phyloP scores from a whole-genome alignment of 345 rosid genomes.

The Trapa bicornis region DNA sequence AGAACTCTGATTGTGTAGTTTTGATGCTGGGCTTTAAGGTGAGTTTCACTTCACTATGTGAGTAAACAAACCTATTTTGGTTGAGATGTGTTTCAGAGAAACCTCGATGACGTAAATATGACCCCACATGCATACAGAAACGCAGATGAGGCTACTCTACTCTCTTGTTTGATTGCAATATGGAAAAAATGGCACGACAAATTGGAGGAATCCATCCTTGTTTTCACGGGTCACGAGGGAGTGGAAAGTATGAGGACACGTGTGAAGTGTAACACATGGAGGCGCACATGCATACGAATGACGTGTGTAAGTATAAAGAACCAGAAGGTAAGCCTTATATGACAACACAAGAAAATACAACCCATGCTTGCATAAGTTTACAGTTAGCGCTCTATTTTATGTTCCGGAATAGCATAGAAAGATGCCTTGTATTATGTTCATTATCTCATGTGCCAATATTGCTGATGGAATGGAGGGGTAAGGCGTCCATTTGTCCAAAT shows the following conservation, averaged over 20 bases:
- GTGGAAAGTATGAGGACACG: background rate
- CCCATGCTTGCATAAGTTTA: background rate
- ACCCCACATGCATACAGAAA: background rate
- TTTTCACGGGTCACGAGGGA: slow-evolving; percentile 6
- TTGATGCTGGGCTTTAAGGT: background rate
- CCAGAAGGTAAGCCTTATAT: slow-evolving; percentile 3
- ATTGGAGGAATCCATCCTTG: background rate
- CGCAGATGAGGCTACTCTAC: slow-evolving; percentile 2
- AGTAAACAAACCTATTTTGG: background rate
- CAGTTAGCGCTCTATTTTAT: slow-evolving; percentile 1
- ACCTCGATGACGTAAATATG: background rate
- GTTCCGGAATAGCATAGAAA: background rate
- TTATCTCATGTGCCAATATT: background rate
- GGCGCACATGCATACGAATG: slow-evolving; percentile 11
- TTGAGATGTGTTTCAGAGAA: background rate
- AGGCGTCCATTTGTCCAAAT: background rate
- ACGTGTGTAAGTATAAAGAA: background rate
- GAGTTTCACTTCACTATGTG: background rate
- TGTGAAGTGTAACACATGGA: slow-evolving; percentile 8
- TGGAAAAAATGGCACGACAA: background rate
- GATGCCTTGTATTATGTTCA: slow-evolving; percentile 2
- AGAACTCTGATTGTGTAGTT: background rate
- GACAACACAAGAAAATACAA: slow-evolving; percentile 1
- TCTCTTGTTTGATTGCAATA: background rate
- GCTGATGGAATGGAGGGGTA: background rate